A percentile compares a stretch with the other conserved stretches of the same genome.
phyloP scores from a whole-genome alignment of 768 basidiomycete genomes.

The Lactarius vividus region DNA sequence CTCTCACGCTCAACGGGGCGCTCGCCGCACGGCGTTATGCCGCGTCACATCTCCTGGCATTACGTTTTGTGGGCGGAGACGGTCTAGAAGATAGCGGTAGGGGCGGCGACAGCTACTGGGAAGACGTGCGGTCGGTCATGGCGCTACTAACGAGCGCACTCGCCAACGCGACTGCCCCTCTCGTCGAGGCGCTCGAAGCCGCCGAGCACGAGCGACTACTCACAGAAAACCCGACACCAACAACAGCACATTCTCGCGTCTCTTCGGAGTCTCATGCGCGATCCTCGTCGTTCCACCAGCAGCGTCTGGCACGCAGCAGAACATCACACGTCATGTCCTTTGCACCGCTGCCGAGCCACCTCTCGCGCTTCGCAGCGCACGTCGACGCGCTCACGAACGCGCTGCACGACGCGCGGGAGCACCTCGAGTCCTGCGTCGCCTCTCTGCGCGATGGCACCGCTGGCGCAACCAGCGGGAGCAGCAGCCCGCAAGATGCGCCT shows the following conservation, averaged over 20 bases:
- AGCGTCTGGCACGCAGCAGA: constrained; percentile 13
- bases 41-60: constrained; percentile 73
- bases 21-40: constrained; percentile 72
- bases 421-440: constrained; percentile 61
- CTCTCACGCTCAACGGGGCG: constrained; percentile 60
- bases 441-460: constrained; percentile 45
- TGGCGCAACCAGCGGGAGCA: neutral
- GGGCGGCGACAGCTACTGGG: constrained; percentile 64
- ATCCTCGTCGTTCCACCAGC: neutral
- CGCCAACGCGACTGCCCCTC: constrained; percentile 57
- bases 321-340: constrained; percentile 46
- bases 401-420: constrained; percentile 66
- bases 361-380: constrained; percentile 70
- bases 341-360: constrained; percentile 69
- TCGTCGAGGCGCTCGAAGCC: constrained; percentile 62
- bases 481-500: constrained; percentile 32
- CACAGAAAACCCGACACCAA: constrained; percentile 48
- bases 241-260: constrained; percentile 17
- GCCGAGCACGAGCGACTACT: constrained; percentile 50
- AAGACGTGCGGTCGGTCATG: constrained; percentile 77
- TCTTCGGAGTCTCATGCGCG: neutral
- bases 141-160: constrained; percentile 64
- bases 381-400: constrained; percentile 67
- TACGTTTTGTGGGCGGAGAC: constrained; percentile 53
- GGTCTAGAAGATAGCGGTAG: constrained; percentile 30